Conservation (phyloP, 306 rosid species). For the Vicia villosa region DNA sequence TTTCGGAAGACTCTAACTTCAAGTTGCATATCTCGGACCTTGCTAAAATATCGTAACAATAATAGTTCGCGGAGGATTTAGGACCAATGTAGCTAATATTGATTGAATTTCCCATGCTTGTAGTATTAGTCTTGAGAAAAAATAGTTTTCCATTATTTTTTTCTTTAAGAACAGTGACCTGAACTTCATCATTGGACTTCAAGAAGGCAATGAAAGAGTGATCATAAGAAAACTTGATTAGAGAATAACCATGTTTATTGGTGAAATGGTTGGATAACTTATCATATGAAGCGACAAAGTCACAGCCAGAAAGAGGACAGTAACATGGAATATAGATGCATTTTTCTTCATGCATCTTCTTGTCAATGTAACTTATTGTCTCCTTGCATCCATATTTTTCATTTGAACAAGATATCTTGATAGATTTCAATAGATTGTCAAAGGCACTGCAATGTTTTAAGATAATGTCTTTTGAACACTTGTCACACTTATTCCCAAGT, state of each 20-base stretch:
- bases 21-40: background rate
- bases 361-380: background rate
- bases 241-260: background rate
- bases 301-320: background rate
- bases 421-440: conserved; percentile 59
- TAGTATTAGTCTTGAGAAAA: background rate
- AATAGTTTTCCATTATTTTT: background rate
- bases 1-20: background rate
- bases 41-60: background rate
- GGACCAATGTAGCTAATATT: background rate
- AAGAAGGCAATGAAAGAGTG: background rate
- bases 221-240: background rate
- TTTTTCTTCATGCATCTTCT: background rate
- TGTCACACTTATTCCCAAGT: conserved; percentile 48
- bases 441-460: conserved; percentile 54
- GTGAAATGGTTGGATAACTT: background rate
- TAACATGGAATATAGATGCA: background rate
- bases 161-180: background rate
- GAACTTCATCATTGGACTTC: background rate
- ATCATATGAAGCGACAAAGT: background rate
- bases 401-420: conserved; percentile 36
- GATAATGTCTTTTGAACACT: conserved; percentile 54
- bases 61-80: background rate
- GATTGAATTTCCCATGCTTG: background rate
- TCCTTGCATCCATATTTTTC: background rate